Base-by-base conservation (phyloP, 306 rosid genomes). In the cucumber (Cucumis sativus) region DNA sequence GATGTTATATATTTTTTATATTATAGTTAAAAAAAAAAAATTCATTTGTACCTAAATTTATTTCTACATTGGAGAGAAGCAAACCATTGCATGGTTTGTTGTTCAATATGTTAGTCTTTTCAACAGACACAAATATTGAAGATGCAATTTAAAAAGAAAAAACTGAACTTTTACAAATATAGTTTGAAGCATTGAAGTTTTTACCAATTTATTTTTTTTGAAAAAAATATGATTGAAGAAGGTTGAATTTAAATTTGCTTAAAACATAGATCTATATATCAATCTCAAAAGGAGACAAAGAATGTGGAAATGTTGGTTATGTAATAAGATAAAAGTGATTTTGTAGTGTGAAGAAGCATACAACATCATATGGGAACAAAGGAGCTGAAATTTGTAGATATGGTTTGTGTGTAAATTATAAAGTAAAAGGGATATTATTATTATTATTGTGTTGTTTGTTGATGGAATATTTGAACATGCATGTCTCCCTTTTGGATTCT, bases 391-490 rank as follows among this genome's bases (percentile, higher is more conserved):
- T 64, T 37, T 2, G 43, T 64, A 6, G 70, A 68, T 43, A 12
- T 2, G 3, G 3, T 64, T 37, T 30, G 35, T 68, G 35, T 68
- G 4, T 33, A 33, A 33, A 33, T 33, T 33, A 33, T 33, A 33
- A 33, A 33, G 37, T 33, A 68, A 68, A 52, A 68, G n/a, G 28
- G 72, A 37, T 64, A 59, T 59, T 25, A 63, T 69, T 60, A 63
- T 69, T 45, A 63, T 23, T 23, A 23, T 69, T 45, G 54, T 68
- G 74, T 69, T 69, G 75, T 69, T 69, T 45, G 75, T 45, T 69
- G 37, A 69, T 69, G 37, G 75, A 69, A 69, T 69, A 69, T 69
- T 43, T 69, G 75, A 69, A 69, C 75, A 69, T 69, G 75, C 57
- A 11, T 69, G 6, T 69, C 39, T 21, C 37, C 57, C 33, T 69